phyloP scores from a whole-genome alignment of 352 stramenopile genomes.

The Phytopythium cucurbitacearum region DNA sequence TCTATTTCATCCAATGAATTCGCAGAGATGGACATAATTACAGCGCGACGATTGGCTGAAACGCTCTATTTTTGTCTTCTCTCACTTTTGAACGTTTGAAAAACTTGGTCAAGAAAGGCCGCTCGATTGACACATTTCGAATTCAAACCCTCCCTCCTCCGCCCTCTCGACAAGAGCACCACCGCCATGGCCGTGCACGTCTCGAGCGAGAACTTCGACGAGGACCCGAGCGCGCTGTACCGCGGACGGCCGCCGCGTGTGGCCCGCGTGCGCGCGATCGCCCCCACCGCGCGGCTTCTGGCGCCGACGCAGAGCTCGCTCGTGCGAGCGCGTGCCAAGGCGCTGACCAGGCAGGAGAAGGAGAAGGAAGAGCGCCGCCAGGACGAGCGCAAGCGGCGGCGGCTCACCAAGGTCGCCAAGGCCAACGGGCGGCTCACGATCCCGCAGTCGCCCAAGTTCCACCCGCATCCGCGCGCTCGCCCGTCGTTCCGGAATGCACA shows the following conservation, averaged over 20 bases:
- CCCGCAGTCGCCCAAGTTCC: conserved; percentile 65
- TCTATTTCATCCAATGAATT: too few relatives aligned
- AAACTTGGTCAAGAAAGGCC: conserved; percentile 2
- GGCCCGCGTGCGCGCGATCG: conserved; percentile 48
- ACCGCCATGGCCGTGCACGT: conserved; percentile 11
- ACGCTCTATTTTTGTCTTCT: conserved; percentile 17
- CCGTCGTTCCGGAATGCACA: conserved; percentile 13
- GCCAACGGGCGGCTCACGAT: conserved; percentile 61
- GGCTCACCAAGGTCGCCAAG: conserved; percentile 35
- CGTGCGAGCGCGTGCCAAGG: conserved; percentile 34
- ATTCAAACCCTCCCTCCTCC: too few relatives aligned
- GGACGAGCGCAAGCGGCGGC: conserved; percentile 25
- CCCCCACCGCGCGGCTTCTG: conserved; percentile 53
- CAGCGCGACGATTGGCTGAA: conserved; percentile 4
- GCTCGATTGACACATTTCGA: too few relatives aligned
- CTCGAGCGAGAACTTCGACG: conserved; percentile 16
- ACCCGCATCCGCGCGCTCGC: conserved; percentile 22
- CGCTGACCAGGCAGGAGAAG: conserved; percentile 39
- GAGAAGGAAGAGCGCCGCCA: conserved; percentile 26
- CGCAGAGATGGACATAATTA: too few relatives aligned
- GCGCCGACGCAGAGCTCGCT: conserved; percentile 54
- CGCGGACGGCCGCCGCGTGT: conserved; percentile 37
- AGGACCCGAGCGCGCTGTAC: conserved; percentile 46
- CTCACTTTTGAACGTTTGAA: conserved; percentile 15
- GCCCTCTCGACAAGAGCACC: not conserved